A percentile compares a stretch with the other conserved stretches of the same genome.
Evolutionary conservation across 139 green algal genomes (phyloP).

Genomic region (Protoeuglena noctilucae): DNA sequence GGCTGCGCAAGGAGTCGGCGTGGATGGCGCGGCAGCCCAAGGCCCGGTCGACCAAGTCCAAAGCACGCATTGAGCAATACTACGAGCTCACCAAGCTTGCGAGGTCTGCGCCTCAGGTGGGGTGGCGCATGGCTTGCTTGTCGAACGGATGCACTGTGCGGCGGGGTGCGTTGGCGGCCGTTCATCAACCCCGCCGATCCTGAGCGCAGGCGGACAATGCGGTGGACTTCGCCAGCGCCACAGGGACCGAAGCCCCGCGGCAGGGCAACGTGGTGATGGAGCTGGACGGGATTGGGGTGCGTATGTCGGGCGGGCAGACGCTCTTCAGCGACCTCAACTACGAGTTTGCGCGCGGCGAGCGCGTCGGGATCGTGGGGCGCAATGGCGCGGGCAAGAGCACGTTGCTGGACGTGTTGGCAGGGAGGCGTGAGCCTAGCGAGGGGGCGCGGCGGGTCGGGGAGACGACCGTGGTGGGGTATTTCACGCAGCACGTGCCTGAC

Average conservation of each 20-base stretch:
- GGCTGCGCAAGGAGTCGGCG: conserved; percentile 48
- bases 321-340: conserved; percentile 40
- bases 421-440: conserved; percentile 8
- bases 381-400: conserved; percentile 49
- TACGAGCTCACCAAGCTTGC: conserved; percentile 32
- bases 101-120: conserved; percentile 21
- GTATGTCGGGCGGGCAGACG: not conserved
- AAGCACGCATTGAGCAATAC: conserved; percentile 31
- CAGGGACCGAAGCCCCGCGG: not conserved
- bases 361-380: conserved; percentile 46
- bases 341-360: conserved; percentile 37
- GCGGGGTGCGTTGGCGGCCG: conserved; percentile 6
- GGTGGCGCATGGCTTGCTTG: not conserved
- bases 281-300: not conserved
- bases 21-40: conserved; percentile 71
- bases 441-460: conserved; percentile 29
- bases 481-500: conserved; percentile 43
- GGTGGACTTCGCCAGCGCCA: not conserved
- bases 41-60: conserved; percentile 19
- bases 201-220: conserved; percentile 2
- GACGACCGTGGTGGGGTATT: conserved; percentile 49
- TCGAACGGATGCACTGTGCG: too few relatives aligned
- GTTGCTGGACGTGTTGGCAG: conserved; percentile 44
- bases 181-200: conserved; percentile 9
- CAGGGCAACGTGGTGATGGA: not conserved